A percentile compares a stretch with the other conserved stretches of the same genome.
Conservation (phyloP, 2,329 filamentous ascomycete genomes). For the Tolypocladium sp. region DNA sequence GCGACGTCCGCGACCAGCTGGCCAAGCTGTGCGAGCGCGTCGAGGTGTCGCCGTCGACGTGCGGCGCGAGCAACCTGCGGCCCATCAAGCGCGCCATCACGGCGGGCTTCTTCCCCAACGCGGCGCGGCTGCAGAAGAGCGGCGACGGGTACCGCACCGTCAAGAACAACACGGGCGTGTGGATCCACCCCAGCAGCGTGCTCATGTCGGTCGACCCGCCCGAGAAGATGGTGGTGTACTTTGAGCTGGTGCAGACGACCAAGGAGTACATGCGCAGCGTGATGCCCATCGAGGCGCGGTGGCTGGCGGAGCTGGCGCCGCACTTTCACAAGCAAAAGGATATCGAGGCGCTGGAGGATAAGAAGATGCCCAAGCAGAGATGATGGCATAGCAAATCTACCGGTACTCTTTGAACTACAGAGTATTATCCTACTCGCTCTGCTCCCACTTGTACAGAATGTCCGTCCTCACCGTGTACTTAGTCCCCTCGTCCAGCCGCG, state of each 20-base stretch:
- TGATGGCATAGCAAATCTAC: not conserved
- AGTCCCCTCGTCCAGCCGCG: constrained; percentile 36
- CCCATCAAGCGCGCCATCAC: constrained; percentile 84
- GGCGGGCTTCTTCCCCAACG: constrained; percentile 90
- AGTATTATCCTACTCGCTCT: not conserved
- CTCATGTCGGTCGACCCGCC: constrained; percentile 70
- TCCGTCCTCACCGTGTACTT: constrained; percentile 52
- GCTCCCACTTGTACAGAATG: constrained; percentile 35
- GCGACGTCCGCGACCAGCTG: constrained; percentile 88
- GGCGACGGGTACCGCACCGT: constrained; percentile 87
- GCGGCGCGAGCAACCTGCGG: constrained; percentile 57
- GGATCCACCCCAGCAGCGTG: constrained; percentile 82
- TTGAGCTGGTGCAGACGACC: constrained; percentile 69
- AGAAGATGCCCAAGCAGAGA: constrained; percentile 41
- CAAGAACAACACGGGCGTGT: constrained; percentile 81
- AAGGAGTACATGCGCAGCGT: constrained; percentile 91
- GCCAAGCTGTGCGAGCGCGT: constrained; percentile 88
- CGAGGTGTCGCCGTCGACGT: constrained; percentile 65
- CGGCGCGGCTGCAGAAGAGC: constrained; percentile 70
- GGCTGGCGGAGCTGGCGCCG: constrained; percentile 83
- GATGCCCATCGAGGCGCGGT: constrained; percentile 75
- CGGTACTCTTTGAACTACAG: too few relatives aligned
- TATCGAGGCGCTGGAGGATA: constrained; percentile 71
- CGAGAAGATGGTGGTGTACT: constrained; percentile 77
- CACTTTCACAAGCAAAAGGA: constrained; percentile 94